Base-by-base conservation (phyloP, 805 yeast species). In the Schizosaccharomyces lindneri region DNA sequence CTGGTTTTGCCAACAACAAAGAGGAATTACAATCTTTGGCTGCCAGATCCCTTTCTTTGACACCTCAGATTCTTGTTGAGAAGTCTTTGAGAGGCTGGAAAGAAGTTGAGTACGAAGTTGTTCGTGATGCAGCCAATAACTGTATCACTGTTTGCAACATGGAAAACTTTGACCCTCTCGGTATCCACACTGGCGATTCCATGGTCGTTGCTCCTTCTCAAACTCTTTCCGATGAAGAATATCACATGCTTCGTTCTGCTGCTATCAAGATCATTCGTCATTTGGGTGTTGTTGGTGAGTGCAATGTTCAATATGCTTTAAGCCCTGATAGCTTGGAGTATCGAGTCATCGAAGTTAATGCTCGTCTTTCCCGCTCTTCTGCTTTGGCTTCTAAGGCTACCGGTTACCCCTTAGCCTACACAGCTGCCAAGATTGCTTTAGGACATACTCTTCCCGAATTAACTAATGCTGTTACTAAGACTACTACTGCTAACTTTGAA, bases 151-250 rank as follows among this genome's bases (percentile, higher is more conserved):
- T 90, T 65, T 90, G 98, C 80, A 90, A 90, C 76, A 90, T 90
- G 98, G 98, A 90, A 76, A 90, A 90, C 75, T 90, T 90, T 67
- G 98, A 90, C 75, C 98, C 98, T 59, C 79, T 90, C 68, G 98
- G 98, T 72, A 89, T 90, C 69, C 98, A 90, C 72, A 90, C 98
- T 64, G 98, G 98, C 79, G 98, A 90, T 73, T 93, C 97, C 62
- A 93, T 90, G 70, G 98, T 90, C 63, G 95, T 90, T 70, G 98
- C 98, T 62, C 98, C 98, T 61, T 89, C 97, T 55, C 98, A 90
- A 77, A 90, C 98, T 55, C 76, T 90, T 65, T 85, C 95, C 21
- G 97, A 90, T 71, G 96, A 87, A 72, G 98, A 90, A 70, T 90
- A 89, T 76, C 87, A 90, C 76, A 93, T 93, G 97, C 79, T 90